Evolutionary conservation across 2,329 filamentous ascomycete species (phyloP).

Genomic region (Leptodontidium sp.): DNA sequence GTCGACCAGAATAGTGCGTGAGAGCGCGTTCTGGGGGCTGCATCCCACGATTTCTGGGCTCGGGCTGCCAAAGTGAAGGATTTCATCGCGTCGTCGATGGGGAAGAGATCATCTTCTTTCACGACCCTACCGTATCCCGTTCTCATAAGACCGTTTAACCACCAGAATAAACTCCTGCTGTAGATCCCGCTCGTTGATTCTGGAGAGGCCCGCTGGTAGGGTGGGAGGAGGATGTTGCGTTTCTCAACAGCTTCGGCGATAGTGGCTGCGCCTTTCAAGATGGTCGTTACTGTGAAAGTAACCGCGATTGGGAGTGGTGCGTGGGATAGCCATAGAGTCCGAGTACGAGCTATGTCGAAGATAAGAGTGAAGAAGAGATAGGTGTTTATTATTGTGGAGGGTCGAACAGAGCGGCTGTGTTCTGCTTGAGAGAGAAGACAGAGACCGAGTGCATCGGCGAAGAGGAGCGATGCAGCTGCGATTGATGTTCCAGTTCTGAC

Average conservation of each 20-base stretch:
- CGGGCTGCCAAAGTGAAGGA: slow-evolving; percentile 26
- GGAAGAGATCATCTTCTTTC: slow-evolving; percentile 45
- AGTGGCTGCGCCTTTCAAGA: slow-evolving; percentile 46
- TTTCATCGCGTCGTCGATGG: slow-evolving; percentile 45
- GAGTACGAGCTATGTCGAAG: slow-evolving; percentile 39
- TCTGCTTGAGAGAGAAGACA: slow-evolving; percentile 39
- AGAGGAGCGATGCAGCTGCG: slow-evolving; percentile 32
- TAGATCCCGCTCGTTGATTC: slow-evolving; percentile 52
- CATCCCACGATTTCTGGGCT: slow-evolving; percentile 30
- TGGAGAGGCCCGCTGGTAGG: slow-evolving; percentile 45
- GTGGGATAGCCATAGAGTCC: slow-evolving; percentile 40
- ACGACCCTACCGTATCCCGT: slow-evolving; percentile 39
- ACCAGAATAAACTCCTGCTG: slow-evolving; percentile 50
- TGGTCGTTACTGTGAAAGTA: slow-evolving; percentile 44
- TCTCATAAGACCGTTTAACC: slow-evolving; percentile 50
- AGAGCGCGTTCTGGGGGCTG: slow-evolving; percentile 16
- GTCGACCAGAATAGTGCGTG: slow-evolving; percentile 37
- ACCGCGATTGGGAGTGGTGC: slow-evolving; percentile 48
- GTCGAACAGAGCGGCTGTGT: slow-evolving; percentile 39
- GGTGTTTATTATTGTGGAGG: slow-evolving; percentile 38
- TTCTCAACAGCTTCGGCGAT: slow-evolving; percentile 52
- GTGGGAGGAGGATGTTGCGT: slow-evolving; percentile 44
- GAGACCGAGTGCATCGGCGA: slow-evolving; percentile 35
- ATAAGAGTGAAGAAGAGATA: slow-evolving; percentile 41
- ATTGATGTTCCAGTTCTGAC: slow-evolving; percentile 33